A percentile compares a stretch with the other conserved stretches of the same genome.
Evolutionary conservation across 2,329 filamentous ascomycete species (phyloP).

Genomic region (Scedosporium minutisporum): DNA sequence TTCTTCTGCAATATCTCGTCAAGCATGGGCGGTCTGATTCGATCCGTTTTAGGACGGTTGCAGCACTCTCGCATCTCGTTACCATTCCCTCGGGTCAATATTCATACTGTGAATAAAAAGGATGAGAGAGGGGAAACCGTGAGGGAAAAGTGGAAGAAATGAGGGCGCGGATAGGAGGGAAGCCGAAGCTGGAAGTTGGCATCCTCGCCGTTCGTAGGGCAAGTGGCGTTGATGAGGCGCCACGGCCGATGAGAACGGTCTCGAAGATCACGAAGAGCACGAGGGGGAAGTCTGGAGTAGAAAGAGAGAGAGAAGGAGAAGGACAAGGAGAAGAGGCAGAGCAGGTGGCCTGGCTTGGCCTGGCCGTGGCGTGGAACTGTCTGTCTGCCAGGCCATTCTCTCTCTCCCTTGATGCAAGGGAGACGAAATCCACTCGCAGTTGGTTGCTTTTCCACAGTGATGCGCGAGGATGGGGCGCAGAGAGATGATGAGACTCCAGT

Average conservation of each 20-base stretch:
- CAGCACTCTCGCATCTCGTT: slow-evolving; percentile 1
- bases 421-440: not conserved
- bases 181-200: too few species aligned
- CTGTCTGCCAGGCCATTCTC: not conserved
- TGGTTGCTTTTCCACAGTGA: not conserved
- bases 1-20: slow-evolving; percentile 4
- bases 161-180: too few species aligned
- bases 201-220: too few species aligned
- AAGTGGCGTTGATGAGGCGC: too few species aligned
- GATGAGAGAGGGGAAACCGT: not conserved
- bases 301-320: not conserved
- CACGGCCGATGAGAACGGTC: too few species aligned
- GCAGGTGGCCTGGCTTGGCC: not conserved
- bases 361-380: not conserved
- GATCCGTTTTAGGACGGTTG: slow-evolving; percentile 7
- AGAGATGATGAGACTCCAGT: slow-evolving; percentile 1
- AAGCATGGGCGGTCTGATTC: slow-evolving; percentile 2
- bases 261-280: too few species aligned
- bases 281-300: slow-evolving; percentile 1
- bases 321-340: slow-evolving; percentile 7
- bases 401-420: not conserved
- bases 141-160: slow-evolving; percentile 5
- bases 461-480: not conserved
- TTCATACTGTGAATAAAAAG: not conserved
- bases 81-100: slow-evolving; percentile 4